A percentile compares a stretch with the other conserved stretches of the same genome.
Conservation (phyloP, 2,329 filamentous ascomycete genomes). For the Pseudocercospora pini-densiflorae region DNA sequence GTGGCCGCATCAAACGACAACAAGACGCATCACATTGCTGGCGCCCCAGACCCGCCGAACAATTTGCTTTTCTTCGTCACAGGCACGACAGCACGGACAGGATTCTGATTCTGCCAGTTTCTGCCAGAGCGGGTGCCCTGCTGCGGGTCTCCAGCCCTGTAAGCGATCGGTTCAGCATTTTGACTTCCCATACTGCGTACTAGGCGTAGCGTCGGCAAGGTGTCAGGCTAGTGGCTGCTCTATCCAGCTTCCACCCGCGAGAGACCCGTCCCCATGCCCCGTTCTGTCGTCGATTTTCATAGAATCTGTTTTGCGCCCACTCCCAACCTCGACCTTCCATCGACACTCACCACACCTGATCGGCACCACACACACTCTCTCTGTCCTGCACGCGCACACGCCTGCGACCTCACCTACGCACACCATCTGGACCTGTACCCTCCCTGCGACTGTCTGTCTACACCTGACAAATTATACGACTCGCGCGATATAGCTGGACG, state of each 20-base stretch:
- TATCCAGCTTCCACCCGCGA: not conserved
- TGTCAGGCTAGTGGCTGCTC: not conserved
- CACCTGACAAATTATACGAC: constrained; percentile 20
- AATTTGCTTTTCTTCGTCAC: constrained; percentile 6
- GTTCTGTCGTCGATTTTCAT: not conserved
- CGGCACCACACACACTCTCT: not conserved
- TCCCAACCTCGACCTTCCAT: not conserved
- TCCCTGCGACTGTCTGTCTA: not conserved
- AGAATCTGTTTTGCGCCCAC: not conserved
- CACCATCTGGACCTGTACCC: not conserved
- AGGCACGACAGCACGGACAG: not conserved
- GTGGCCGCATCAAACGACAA: constrained; percentile 8
- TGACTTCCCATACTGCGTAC: not conserved
- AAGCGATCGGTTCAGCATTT: constrained; percentile 17
- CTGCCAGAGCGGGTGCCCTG: not conserved
- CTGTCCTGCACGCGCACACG: not conserved
- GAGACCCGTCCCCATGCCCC: not conserved
- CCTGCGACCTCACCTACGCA: not conserved
- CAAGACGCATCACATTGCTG: constrained; percentile 11
- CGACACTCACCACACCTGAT: constrained; percentile 2
- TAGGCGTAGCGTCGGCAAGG: constrained; percentile 1
- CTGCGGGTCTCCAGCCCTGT: constrained; percentile 4
- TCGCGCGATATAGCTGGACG: constrained; percentile 12
- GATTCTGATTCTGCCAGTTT: not conserved
- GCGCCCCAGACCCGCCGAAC: constrained; percentile 3